Percentiles rank a stretch among this genome's conserved stretches.
Evolutionary conservation across 2,329 filamentous ascomycete genomes (phyloP).

Genomic region (Torrubiella hemipterigena): DNA sequence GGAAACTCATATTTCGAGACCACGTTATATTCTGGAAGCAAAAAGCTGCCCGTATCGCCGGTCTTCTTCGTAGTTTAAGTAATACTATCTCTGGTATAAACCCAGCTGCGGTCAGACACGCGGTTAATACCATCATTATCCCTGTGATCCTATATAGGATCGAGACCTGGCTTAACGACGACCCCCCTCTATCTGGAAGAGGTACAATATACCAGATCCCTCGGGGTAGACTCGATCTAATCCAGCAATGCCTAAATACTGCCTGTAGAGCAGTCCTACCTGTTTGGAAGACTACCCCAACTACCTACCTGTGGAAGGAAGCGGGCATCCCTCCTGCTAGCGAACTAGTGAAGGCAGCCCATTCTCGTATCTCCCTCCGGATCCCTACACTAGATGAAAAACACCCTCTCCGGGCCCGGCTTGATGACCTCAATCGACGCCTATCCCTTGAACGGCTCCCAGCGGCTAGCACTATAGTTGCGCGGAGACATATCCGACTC

Average conservation of each 20-base stretch:
- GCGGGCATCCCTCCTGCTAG: conserved; percentile 5
- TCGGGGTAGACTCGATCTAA: not conserved
- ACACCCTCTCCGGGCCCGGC: too few relatives aligned
- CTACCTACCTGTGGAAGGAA: conserved; percentile 5
- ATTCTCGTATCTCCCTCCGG: too few relatives aligned
- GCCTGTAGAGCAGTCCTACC: conserved; percentile 3
- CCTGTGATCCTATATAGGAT: conserved; percentile 5
- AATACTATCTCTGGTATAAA: conserved; percentile 4
- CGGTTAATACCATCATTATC: conserved; percentile 4
- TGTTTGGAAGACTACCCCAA: conserved; percentile 7
- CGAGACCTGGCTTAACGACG: conserved; percentile 6
- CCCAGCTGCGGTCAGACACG: conserved; percentile 3
- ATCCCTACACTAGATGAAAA: too few relatives aligned
- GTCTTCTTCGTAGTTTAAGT: conserved; percentile 6
- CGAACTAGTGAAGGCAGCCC: conserved; percentile 1
- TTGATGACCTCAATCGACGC: too few relatives aligned
- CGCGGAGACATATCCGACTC: too few relatives aligned
- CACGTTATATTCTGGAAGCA: conserved; percentile 9
- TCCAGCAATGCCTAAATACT: conserved; percentile 2
- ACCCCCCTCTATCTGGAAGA: too few relatives aligned
- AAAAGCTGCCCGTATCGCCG: conserved; percentile 8
- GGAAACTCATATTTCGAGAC: conserved; percentile 7
- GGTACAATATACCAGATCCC: too few relatives aligned
- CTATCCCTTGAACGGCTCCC: too few relatives aligned
- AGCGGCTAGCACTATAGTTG: too few relatives aligned